Base-by-base conservation (phyloP, 257 asterid genomes). In the Paraleonurus japonicus region DNA sequence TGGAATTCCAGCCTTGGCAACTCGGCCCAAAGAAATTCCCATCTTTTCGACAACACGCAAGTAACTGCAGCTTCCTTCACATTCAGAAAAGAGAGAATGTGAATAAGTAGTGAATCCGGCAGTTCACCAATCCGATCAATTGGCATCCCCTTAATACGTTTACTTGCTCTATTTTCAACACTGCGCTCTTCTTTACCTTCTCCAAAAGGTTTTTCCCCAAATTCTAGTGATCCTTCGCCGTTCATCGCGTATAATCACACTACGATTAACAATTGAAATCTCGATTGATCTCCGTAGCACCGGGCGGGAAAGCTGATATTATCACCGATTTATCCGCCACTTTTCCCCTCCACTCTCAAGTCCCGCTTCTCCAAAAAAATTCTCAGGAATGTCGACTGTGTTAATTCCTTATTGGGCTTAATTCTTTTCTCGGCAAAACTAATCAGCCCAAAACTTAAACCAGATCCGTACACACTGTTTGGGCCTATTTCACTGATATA, bases 1-100 rank as follows among this genome's bases (percentile, higher is more conserved):
- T 6, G 8, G 30, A 72, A 50, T 32, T 17, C 28, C 37, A 75
- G 62, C 20, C 4, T 30, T 2, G 75, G 55, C 54, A 41, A 19
- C 5, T 53, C 32, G 5, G 75, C 50, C 74, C 79, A 75, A 2
- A 65, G 24, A 55, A 33, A 74, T n/a, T n/a, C 33, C 67, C 67
- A 65, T 54, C 67, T 65, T 30, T 23, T 67, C 8, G 79, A 75
- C 69, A 67, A 48, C 7, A 74, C 24, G n/a, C 41, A 0, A 13
- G 79, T 75, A 66, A 8, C 43, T 9, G n/a, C 41, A 58, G 65
- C 69, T 35, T 60, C 47, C 39, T 60, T 7, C 30, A 32, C 26
- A n/a, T 11, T 9, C 13, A 64, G 65, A 32, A 48, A 16, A 50
- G 51, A 17, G 16, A 71, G 70, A 19, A 71, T 61, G 37, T 26